A percentile compares a stretch with the other conserved stretches of the same genome.
phyloP scores from a whole-genome alignment of 1,139 yeast genomes.

The Meyerozyma sp. region DNA sequence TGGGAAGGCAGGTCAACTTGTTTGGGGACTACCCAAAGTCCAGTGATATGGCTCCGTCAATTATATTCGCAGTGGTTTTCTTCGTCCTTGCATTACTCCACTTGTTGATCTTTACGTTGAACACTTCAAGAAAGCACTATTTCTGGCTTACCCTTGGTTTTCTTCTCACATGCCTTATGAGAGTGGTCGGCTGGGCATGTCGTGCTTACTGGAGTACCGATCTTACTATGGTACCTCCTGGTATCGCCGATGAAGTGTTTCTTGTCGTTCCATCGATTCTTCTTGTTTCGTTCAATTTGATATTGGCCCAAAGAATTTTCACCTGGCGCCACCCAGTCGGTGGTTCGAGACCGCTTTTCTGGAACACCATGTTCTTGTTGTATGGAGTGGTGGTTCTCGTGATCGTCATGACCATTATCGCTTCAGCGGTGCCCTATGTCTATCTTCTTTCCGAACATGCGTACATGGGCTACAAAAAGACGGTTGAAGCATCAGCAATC shows the following conservation, averaged over 20 bases:
- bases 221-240: neutral
- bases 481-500: conserved; percentile 2
- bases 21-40: conserved; percentile 4
- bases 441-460: neutral
- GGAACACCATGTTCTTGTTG: conserved; percentile 4
- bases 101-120: conserved; percentile 2
- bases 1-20: conserved; percentile 1
- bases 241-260: conserved; percentile 3
- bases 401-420: conserved; percentile 2
- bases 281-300: conserved; percentile 4
- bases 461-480: conserved; percentile 1
- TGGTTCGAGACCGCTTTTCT: conserved; percentile 5
- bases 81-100: conserved; percentile 2
- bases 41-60: conserved; percentile 3
- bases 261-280: conserved; percentile 3
- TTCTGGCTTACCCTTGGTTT: conserved; percentile 4
- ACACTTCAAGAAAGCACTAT: conserved; percentile 3
- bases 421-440: conserved; percentile 3
- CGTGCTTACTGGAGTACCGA: conserved; percentile 4
- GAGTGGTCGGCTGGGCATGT: conserved; percentile 3
- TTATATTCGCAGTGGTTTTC: conserved; percentile 4
- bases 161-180: conserved; percentile 1
- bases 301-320: conserved; percentile 6
- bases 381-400: conserved; percentile 4
- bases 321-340: conserved; percentile 8